Evolutionary conservation across 495 filamentous ascomycete genomes (phyloP).

Genomic region (Recurvomyces mirabilis): DNA sequence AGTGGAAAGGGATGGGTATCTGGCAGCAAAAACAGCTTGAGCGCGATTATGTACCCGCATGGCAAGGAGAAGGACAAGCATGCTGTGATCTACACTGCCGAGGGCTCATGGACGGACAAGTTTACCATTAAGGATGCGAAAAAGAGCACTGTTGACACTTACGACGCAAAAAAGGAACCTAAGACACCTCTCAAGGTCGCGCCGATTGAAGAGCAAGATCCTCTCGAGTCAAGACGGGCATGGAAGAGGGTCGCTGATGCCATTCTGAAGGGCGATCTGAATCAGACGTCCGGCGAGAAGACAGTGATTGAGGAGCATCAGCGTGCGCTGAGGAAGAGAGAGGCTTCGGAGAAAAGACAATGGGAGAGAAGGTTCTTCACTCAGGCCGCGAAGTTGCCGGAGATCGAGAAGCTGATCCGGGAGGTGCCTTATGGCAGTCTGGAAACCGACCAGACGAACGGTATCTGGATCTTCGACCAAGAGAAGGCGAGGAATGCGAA

Average conservation of each 20-base stretch:
- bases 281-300: constrained; percentile 66
- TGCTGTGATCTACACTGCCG: constrained; percentile 69
- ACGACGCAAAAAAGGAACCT: constrained; percentile 50
- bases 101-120: constrained; percentile 82
- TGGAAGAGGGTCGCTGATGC: constrained; percentile 76
- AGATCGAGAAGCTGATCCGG: constrained; percentile 48
- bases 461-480: constrained; percentile 75
- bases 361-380: constrained; percentile 85
- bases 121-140: constrained; percentile 69
- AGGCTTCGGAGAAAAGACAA: constrained; percentile 62
- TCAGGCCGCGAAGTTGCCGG: constrained; percentile 40
- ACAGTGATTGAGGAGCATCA: constrained; percentile 84
- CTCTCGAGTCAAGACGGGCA: constrained; percentile 75
- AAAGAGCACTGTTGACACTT: constrained; percentile 57
- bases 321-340: constrained; percentile 68
- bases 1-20: constrained; percentile 84
- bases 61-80: constrained; percentile 59
- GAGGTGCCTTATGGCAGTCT: constrained; percentile 38
- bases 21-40: constrained; percentile 91
- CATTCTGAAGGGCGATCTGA: constrained; percentile 73
- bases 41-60: constrained; percentile 63
- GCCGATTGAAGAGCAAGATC: constrained; percentile 70
- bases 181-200: constrained; percentile 60
- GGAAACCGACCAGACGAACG: constrained; percentile 63
- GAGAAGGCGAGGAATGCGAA: constrained; percentile 46